Evolutionary conservation across 2,329 filamentous ascomycete genomes (phyloP), one percentile per base, ranked within the genome.

Genomic region (Cytospora piceicola): DNA sequence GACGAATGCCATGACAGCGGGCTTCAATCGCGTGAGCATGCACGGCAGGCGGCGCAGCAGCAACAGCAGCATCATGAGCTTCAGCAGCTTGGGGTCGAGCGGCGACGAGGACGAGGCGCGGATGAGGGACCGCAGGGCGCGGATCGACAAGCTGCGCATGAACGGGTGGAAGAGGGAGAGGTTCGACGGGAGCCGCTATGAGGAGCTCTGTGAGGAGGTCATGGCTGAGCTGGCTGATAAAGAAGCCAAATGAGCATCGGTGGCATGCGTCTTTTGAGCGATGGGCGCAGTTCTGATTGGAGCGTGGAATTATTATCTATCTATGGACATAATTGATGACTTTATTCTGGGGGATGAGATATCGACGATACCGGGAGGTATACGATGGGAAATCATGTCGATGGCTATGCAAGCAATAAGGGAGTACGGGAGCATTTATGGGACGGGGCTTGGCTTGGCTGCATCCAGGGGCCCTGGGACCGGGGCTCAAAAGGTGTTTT

Each of bases 131-230:
- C 74, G 85, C 3, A 77, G 79, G 65, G 78, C 81, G 8, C 80
- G 85, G 29, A 86, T 88, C 69, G 83, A 85, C 74, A 78, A 81
- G 12, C 75, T 88, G 14, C 80, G 83, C 24, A 80, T 80, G n/a
- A 78, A 71, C 58, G 84, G 84, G 2, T 88, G 85, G 85, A 80
- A 80, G 71, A 77, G 85, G 32, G 81, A 81, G 69, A 80, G 85
- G 27, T 88, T 88, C 69, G 82, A 88, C 67, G 75, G 76, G 7
- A 73, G 76, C 54, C 78, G 82, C 46, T 88, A 88, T 71, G 81
- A 85, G 72, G 78, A 79, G 24, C 76, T 88, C 11, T 76, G 83
- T 17, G 82, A 83, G 70, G 78, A 76, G 59, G 84, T 80, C 49
- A 74, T 87, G 63, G 80, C 81, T 2, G 85, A 88, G 70, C 74